These are phyloP conservation scores for Magnusiomyces magnusii DNA, from an alignment of 1,139 yeast species.

Conservation along the genomic window DNA sequence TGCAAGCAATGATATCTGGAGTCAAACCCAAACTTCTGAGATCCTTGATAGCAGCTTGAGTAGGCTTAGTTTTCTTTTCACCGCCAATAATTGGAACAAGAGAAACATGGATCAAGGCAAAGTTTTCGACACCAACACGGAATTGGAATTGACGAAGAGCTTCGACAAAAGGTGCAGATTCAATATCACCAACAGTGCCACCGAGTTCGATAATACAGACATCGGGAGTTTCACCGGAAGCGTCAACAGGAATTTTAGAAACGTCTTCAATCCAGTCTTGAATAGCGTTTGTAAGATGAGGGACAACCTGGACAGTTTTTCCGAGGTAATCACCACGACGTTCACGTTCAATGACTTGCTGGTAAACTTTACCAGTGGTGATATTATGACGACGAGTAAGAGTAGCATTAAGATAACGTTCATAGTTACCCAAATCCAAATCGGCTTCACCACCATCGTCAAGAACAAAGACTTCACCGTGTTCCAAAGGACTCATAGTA, in stretches of 20 bases:
- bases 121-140: conserved; percentile 88
- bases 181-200: conserved; percentile 99
- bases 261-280: conserved; percentile 99
- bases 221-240: conserved; percentile 77
- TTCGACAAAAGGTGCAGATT: conserved; percentile 97
- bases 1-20: conserved; percentile 97
- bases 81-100: conserved; percentile 97
- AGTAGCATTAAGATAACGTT: conserved; percentile 89
- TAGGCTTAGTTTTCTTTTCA: conserved; percentile 98
- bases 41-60: conserved; percentile 98
- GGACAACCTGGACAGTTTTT: conserved; percentile 99
- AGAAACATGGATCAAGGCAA: conserved; percentile 94
- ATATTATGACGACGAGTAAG: conserved; percentile 91
- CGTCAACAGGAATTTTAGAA: conserved; percentile 86
- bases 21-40: conserved; percentile 89
- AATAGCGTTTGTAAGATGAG: conserved; percentile 93
- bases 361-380: conserved; percentile 96
- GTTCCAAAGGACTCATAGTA: conserved; percentile 98
- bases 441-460: conserved; percentile 99
- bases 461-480: conserved; percentile 96
- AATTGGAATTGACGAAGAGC: conserved; percentile 98
- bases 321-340: conserved; percentile 97
- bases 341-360: conserved; percentile 88
- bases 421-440: conserved; percentile 95
- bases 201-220: conserved; percentile 96